Conservation (phyloP, 768 basidiomycete genomes). For the Tylopilus rubrobrunneus region DNA sequence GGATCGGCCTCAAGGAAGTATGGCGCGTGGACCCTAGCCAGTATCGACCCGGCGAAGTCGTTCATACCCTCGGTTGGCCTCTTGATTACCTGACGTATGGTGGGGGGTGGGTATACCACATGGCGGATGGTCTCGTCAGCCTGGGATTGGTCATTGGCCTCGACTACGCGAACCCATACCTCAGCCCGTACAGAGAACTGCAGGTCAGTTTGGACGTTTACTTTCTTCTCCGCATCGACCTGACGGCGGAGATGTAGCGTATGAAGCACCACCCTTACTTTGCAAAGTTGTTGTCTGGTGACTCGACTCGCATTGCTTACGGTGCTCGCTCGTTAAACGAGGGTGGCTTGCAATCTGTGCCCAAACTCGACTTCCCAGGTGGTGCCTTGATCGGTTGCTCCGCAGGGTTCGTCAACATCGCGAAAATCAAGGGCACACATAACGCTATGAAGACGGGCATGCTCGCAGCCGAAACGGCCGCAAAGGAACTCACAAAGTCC, state of each 20-base stretch:
- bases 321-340: slow-evolving; percentile 89
- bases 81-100: slow-evolving; percentile 74
- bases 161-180: slow-evolving; percentile 91
- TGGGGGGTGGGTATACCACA: slow-evolving; percentile 94
- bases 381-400: slow-evolving; percentile 94
- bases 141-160: slow-evolving; percentile 90
- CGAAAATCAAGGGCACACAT: slow-evolving; percentile 98
- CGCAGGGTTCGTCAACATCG: slow-evolving; percentile 93
- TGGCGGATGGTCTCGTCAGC: slow-evolving; percentile 87
- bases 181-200: slow-evolving; percentile 89
- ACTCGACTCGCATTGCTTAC: slow-evolving; percentile 78
- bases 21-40: slow-evolving; percentile 75
- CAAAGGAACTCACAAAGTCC: slow-evolving; percentile 46
- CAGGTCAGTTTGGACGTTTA: slow-evolving; percentile 52
- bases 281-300: slow-evolving; percentile 69
- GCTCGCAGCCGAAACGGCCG: slow-evolving; percentile 90
- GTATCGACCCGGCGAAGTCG: slow-evolving; percentile 69
- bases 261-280: slow-evolving; percentile 98
- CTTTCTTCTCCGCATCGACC: not conserved
- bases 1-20: slow-evolving; percentile 94
- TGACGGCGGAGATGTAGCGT: slow-evolving; percentile 38
- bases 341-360: slow-evolving; percentile 90
- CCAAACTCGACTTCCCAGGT: slow-evolving; percentile 84
- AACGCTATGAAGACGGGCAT: slow-evolving; percentile 99
- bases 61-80: slow-evolving; percentile 95